phyloP scores from a whole-genome alignment of 371 early-diverging fungal genomes.

The Mortierella polycephala region DNA sequence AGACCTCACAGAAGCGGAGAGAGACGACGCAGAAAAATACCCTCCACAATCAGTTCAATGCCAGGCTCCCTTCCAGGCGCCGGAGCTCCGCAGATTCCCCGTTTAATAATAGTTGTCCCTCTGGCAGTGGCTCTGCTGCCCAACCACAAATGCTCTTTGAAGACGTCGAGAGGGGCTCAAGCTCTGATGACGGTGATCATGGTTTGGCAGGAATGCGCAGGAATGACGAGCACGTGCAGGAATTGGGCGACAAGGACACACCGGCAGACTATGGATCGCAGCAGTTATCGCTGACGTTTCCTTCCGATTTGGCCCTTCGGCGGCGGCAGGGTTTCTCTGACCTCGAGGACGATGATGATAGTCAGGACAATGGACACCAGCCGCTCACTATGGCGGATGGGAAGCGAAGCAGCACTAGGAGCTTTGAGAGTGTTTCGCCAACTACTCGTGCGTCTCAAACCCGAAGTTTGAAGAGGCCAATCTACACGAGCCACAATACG shows the following conservation, averaged over 20 bases:
- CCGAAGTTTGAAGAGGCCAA: neutral
- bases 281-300: slow-evolving; percentile 36
- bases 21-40: slow-evolving; percentile 32
- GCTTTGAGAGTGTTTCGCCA: slow-evolving; percentile 9
- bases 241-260: slow-evolving; percentile 15
- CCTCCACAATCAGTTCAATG: slow-evolving; percentile 24
- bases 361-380: neutral
- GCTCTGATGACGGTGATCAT: slow-evolving; percentile 2
- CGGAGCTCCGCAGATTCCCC: neutral
- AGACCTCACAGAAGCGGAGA: slow-evolving; percentile 18
- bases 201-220: too few relatives aligned
- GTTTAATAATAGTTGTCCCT: neutral
- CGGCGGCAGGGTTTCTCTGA: slow-evolving; percentile 18
- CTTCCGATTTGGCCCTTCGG: slow-evolving; percentile 41
- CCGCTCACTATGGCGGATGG: neutral
- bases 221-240: neutral
- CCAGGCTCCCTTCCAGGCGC: neutral
- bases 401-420: neutral
- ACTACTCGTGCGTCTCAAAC: slow-evolving; percentile 1
- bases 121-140: slow-evolving; percentile 1
- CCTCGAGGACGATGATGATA: slow-evolving; percentile 14
- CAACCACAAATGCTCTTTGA: slow-evolving; percentile 25
- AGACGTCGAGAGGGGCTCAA: neutral
- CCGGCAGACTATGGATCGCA: slow-evolving; percentile 3
- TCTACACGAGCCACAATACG: neutral